These are phyloP conservation scores for Naganishia sp. DNA, from an alignment of 1,284 basidiomycete genomes.

Conservation along the genomic window DNA sequence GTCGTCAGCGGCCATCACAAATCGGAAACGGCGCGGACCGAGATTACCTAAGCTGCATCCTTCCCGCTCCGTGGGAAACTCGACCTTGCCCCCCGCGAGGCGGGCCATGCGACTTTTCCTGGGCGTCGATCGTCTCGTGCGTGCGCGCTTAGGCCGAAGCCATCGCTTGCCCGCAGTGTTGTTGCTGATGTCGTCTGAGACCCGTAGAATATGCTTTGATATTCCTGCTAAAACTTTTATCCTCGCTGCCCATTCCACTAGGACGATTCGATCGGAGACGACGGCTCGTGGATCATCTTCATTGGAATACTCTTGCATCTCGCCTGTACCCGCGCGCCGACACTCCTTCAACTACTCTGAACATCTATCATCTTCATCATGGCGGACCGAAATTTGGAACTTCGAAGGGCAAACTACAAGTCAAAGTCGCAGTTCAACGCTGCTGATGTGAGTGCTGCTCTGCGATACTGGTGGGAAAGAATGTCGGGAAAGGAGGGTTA, in stretches of 20 bases:
- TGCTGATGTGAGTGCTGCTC: slow-evolving; percentile 47
- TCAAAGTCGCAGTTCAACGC: slow-evolving; percentile 55
- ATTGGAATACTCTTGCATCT: neutral
- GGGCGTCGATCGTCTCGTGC: neutral
- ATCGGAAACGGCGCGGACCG: neutral
- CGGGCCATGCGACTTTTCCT: slow-evolving; percentile 1
- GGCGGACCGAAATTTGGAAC: slow-evolving; percentile 52
- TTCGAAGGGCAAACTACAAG: slow-evolving; percentile 54
- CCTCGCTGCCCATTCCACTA: neutral
- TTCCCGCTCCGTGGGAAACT: slow-evolving; percentile 3
- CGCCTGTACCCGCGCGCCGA: neutral
- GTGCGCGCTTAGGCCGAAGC: slow-evolving; percentile 7
- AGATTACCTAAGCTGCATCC: neutral
- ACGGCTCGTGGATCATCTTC: neutral
- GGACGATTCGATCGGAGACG: neutral
- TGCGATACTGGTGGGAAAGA: neutral
- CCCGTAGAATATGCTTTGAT: slow-evolving; percentile 26
- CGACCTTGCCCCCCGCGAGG: neutral
- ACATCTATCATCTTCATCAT: slow-evolving; percentile 37
- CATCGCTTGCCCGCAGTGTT: slow-evolving; percentile 1
- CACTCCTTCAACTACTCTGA: slow-evolving; percentile 3
- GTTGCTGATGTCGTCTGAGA: slow-evolving; percentile 24
- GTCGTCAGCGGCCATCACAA: slow-evolving; percentile 27
- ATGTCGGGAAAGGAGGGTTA: neutral
- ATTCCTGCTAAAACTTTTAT: neutral